Evolutionary conservation across 176 grass and related monocot species (phyloP).

Genomic region (Alloteropsis semialata): DNA sequence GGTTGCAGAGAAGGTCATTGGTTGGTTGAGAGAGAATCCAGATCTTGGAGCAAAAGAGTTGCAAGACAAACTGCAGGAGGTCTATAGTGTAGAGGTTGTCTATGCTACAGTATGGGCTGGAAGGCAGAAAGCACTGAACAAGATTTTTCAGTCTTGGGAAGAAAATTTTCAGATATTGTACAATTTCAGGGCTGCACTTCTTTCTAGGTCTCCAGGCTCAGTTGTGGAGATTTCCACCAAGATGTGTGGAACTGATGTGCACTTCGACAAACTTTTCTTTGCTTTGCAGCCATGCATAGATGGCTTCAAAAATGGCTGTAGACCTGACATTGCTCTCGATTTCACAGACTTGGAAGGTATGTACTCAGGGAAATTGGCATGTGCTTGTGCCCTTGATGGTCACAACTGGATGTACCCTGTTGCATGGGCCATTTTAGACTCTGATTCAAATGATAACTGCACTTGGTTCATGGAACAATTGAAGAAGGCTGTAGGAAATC

Average conservation of each 20-base stretch:
- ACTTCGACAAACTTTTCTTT: neutral
- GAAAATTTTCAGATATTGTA: neutral
- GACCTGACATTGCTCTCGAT: neutral
- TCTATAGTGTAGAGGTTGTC: neutral
- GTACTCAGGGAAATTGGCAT: neutral
- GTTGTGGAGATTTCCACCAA: neutral
- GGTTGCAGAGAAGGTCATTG: neutral
- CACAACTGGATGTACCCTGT: slow-evolving; percentile 16
- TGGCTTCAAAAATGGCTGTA: slow-evolving; percentile 6
- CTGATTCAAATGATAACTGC: slow-evolving; percentile 8
- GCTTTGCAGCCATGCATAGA: slow-evolving; percentile 4
- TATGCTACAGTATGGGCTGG: slow-evolving; percentile 11
- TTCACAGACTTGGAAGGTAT: neutral
- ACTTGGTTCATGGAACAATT: slow-evolving; percentile 14
- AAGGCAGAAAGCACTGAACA: neutral
- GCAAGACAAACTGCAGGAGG: slow-evolving; percentile 11
- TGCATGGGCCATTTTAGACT: slow-evolving; percentile 20
- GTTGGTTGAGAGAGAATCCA: slow-evolving; percentile 1
- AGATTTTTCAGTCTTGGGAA: neutral
- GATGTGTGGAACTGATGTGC: neutral
- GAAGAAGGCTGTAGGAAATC: slow-evolving; percentile 1
- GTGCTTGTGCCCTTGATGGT: slow-evolving; percentile 5
- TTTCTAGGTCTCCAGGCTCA: neutral
- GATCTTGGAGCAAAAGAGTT: neutral
- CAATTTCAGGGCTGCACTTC: neutral